These are phyloP conservation scores for Talaromyces wortmannii DNA, from an alignment of 495 filamentous ascomycete species.

Conservation along the genomic window DNA sequence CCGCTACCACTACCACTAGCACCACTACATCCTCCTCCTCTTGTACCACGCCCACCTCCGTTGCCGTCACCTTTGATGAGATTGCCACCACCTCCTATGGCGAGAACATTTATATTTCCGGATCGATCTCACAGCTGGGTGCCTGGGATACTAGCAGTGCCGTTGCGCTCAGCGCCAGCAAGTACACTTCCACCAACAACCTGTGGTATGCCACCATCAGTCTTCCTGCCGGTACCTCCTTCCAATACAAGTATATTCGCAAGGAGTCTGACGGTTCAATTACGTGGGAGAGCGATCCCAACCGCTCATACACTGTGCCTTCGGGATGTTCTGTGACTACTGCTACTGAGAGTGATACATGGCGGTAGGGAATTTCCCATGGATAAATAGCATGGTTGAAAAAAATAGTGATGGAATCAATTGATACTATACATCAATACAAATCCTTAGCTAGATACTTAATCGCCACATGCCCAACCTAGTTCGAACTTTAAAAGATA, in stretches of 20 bases:
- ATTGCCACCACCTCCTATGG: conserved; percentile 47
- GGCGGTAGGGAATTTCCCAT: conserved; percentile 6
- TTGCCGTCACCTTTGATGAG: conserved; percentile 55
- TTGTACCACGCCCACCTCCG: conserved; percentile 36
- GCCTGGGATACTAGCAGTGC: conserved; percentile 46
- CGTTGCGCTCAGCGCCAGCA: conserved; percentile 41
- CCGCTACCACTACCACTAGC: conserved; percentile 22
- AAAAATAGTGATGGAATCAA: too few relatives aligned
- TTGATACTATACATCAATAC: too few relatives aligned
- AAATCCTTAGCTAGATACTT: too few relatives aligned
- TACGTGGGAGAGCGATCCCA: conserved; percentile 59
- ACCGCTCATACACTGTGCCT: conserved; percentile 51
- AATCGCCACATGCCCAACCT: too few relatives aligned
- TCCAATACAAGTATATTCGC: conserved; percentile 67
- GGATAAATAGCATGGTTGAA: neutral
- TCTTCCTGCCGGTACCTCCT: conserved; percentile 41
- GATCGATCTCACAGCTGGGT: conserved; percentile 48
- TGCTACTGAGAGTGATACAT: conserved; percentile 24
- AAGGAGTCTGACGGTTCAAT: conserved; percentile 45
- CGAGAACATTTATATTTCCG: conserved; percentile 53
- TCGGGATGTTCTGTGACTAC: conserved; percentile 33
- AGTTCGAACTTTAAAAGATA: too few relatives aligned
- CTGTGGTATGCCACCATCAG: conserved; percentile 49
- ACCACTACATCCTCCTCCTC: conserved; percentile 21
- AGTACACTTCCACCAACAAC: conserved; percentile 48